Conservation (phyloP, 2,329 filamentous ascomycete genomes). For the Aspergillus quadrilineatus region DNA sequence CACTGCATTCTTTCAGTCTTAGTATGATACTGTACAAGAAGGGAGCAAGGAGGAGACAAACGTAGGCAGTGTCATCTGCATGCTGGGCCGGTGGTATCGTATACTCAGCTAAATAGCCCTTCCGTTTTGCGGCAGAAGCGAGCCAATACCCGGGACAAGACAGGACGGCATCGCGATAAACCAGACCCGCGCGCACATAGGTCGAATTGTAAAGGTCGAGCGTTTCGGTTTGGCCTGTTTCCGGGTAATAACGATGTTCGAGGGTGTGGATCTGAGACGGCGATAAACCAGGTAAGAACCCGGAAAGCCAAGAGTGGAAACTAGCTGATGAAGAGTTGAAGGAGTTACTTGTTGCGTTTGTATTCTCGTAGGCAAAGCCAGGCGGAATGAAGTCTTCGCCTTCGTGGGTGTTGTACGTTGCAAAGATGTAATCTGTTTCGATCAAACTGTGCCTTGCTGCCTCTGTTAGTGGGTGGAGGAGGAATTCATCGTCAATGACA, state of each 20-base stretch:
- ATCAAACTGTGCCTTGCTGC: conserved; percentile 41
- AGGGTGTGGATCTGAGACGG: conserved; percentile 41
- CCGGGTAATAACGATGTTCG: conserved; percentile 50
- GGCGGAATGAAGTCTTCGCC: conserved; percentile 62
- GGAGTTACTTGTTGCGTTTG: conserved; percentile 29
- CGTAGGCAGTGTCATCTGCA: conserved; percentile 58
- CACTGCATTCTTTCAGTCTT: conserved; percentile 41
- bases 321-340: conserved; percentile 53
- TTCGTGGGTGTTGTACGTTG: conserved; percentile 64
- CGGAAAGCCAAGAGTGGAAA: conserved; percentile 55
- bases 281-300: conserved; percentile 54
- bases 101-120: conserved; percentile 59
- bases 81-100: conserved; percentile 60
- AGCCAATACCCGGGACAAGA: conserved; percentile 63
- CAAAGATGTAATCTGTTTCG: conserved; percentile 50
- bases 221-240: conserved; percentile 48
- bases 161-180: conserved; percentile 60
- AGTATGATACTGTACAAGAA: neutral
- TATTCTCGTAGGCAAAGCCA: conserved; percentile 41
- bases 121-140: conserved; percentile 43
- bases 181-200: conserved; percentile 54
- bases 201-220: conserved; percentile 51
- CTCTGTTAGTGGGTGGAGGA: conserved; percentile 49
- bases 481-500: conserved; percentile 58
- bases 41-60: conserved; percentile 30